These are phyloP conservation scores for Syzygium grande DNA, from an alignment of 345 rosid species.

Conservation along the genomic window DNA sequence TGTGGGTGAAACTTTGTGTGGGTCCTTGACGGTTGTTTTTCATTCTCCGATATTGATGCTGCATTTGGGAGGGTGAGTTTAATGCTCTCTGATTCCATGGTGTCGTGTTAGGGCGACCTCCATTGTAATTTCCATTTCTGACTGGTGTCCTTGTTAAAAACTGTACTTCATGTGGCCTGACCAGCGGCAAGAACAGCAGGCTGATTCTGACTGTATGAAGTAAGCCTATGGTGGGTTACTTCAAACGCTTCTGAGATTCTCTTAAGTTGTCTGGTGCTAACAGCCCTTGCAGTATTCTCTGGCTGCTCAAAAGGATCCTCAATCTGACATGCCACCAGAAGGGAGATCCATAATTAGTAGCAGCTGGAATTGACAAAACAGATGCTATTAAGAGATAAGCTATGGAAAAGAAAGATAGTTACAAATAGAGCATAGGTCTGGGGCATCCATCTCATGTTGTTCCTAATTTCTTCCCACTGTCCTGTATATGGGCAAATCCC, in stretches of 20 bases:
- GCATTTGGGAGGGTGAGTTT: not conserved
- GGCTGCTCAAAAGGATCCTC: constrained; percentile 97
- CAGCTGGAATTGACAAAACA: not conserved
- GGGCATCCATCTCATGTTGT: constrained; percentile 75
- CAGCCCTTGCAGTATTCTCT: constrained; percentile 68
- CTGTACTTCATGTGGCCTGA: constrained; percentile 24
- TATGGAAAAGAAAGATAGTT: constrained; percentile 7
- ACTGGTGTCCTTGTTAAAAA: constrained; percentile 12
- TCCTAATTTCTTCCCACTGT: constrained; percentile 51
- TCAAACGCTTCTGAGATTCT: constrained; percentile 49
- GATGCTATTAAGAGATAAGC: not conserved
- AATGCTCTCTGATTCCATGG: not conserved
- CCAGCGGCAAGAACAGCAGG: constrained; percentile 24
- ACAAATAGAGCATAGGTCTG: constrained; percentile 67
- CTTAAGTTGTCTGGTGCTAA: constrained; percentile 35
- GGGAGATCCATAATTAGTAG: not conserved
- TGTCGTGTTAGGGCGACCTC: not conserved
- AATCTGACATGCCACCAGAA: constrained; percentile 29
- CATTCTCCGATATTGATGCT: not conserved
- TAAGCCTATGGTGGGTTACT: constrained; percentile 27
- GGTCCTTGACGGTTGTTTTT: not conserved
- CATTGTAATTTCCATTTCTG: not conserved
- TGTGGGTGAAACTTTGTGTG: not conserved
- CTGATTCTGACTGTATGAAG: constrained; percentile 14
- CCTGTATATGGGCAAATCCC: constrained; percentile 81